These are phyloP conservation scores for Cladosporium sp. DNA, from an alignment of 2,329 filamentous ascomycete genomes.

Conservation along the genomic window DNA sequence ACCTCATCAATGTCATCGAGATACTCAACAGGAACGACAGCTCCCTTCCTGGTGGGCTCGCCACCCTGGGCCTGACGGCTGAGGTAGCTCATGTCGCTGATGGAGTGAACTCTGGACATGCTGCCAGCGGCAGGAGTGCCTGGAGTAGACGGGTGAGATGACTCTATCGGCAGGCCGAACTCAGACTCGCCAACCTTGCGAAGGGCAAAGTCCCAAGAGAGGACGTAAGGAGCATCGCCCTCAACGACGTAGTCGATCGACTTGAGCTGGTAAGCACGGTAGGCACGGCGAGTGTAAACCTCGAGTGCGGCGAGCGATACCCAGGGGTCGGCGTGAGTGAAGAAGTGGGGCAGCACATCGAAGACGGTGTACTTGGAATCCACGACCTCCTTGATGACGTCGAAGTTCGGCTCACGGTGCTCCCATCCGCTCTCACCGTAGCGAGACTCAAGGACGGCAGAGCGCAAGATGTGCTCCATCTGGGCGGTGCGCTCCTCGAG, in stretches of 20 bases:
- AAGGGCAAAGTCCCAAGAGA: slow-evolving; percentile 94
- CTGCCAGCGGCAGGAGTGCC: slow-evolving; percentile 57
- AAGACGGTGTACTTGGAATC: slow-evolving; percentile 99
- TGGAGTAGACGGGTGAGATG: slow-evolving; percentile 70
- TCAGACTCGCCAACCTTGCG: slow-evolving; percentile 90
- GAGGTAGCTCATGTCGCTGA: slow-evolving; percentile 94
- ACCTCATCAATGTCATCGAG: slow-evolving; percentile 90
- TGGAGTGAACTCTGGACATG: slow-evolving; percentile 84
- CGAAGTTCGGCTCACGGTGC: slow-evolving; percentile 84
- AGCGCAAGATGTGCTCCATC: slow-evolving; percentile 98
- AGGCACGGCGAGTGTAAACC: slow-evolving; percentile 92
- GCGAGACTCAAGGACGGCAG: slow-evolving; percentile 90
- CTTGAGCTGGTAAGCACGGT: slow-evolving; percentile 92
- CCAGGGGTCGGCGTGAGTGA: slow-evolving; percentile 89
- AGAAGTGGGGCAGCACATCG: slow-evolving; percentile 92
- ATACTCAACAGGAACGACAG: slow-evolving; percentile 89
- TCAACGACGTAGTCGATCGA: slow-evolving; percentile 81
- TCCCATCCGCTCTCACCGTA: slow-evolving; percentile 98
- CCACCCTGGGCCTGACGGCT: slow-evolving; percentile 59
- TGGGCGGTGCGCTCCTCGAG: slow-evolving; percentile 90
- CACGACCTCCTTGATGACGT: slow-evolving; percentile 93
- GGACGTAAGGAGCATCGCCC: slow-evolving; percentile 68
- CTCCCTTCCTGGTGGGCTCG: slow-evolving; percentile 84
- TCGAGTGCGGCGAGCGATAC: slow-evolving; percentile 90
- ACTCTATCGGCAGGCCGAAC: slow-evolving; percentile 75